Base-by-base conservation (phyloP, 2,329 filamentous ascomycete species). In the Xylaria arbuscula region DNA sequence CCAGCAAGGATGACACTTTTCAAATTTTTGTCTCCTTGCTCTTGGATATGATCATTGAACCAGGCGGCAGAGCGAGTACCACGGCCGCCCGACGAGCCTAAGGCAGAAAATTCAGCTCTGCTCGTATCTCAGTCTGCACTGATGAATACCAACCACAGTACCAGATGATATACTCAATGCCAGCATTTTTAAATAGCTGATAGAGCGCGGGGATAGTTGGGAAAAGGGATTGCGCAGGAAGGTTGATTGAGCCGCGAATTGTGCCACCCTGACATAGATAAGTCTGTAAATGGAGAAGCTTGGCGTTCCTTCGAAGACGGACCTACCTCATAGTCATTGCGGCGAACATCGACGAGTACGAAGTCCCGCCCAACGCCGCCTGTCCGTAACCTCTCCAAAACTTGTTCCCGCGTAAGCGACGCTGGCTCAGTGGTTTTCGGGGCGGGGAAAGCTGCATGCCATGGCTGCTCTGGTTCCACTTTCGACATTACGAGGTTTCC, bases 61-160 rank as follows among this genome's bases (percentile, higher is more conserved):
- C 86, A 89, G 8, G 80, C 82, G 1, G 85, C 86, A 1, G 84
- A 82, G n/a, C 87, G 81, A 2, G 80, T 83, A 2, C 87, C 88
- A 2, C 87, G 83, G 4, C 87, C 87, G 2, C 71, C 70, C 1
- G 85, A 88, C 1, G 87, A 89, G 2, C 83, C 87, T 89, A 47
- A 34, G 42, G 9, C 2, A 4, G 51, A 56, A 64, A 13, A 36
- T 17, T 67, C 22, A 70, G 48, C 55, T 28, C 34, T 22, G 11
- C 28, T 19, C 11, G 19, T 15, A 11, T 42, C 3, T 5, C n/a
- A 24, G 9, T 50, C 11, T 36, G 34, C 15, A n/a, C 22, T 19
- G 28, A 24, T 40, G 10, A 34, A 34, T 19, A 68, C 69, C 54
- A 76, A 85, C 84, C 80, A 70, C 83, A 86, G 69, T 84, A 86